Evolutionary conservation across 352 stramenopile species (phyloP).

Genomic region (Aphanomyces stellatus): DNA sequence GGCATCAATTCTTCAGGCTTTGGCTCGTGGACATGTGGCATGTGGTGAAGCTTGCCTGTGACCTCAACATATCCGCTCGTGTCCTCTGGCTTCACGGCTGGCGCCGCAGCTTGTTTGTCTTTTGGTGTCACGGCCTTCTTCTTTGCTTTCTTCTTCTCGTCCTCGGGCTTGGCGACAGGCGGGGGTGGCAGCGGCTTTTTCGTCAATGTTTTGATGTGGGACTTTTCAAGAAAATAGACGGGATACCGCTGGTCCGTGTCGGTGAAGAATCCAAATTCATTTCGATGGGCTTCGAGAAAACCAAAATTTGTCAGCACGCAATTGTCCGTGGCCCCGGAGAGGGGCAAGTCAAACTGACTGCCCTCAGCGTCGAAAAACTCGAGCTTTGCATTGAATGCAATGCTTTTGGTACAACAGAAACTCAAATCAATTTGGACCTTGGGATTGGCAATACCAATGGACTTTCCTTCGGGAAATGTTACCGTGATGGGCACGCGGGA

Average conservation of each 20-base stretch:
- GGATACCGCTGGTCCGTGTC: slow-evolving; percentile 15
- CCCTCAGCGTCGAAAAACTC: slow-evolving; percentile 91
- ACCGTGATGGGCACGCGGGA: slow-evolving; percentile 74
- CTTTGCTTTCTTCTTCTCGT: not conserved
- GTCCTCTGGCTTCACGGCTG: not conserved
- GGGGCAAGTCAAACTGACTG: slow-evolving; percentile 72
- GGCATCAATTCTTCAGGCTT: slow-evolving; percentile 21
- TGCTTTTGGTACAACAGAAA: slow-evolving; percentile 72
- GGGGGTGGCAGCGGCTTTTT: slow-evolving; percentile 2
- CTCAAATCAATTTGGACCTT: slow-evolving; percentile 77
- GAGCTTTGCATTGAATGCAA: slow-evolving; percentile 86
- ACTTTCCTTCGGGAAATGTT: slow-evolving; percentile 83
- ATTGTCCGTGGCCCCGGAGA: slow-evolving; percentile 87
- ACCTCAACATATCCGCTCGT: slow-evolving; percentile 1
- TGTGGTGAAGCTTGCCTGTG: slow-evolving; percentile 7
- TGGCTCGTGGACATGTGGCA: slow-evolving; percentile 10
- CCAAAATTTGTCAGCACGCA: slow-evolving; percentile 86
- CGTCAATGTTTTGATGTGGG: slow-evolving; percentile 20
- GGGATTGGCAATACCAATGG: slow-evolving; percentile 73
- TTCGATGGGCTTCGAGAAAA: slow-evolving; percentile 57
- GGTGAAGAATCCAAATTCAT: slow-evolving; percentile 27
- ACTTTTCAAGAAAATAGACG: slow-evolving; percentile 23
- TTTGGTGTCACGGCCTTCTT: not conserved
- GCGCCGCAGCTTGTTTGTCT: not conserved
- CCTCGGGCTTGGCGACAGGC: not conserved